Evolutionary conservation across 106 monocot species (phyloP).

Genomic region (Dendrobium nobile): DNA sequence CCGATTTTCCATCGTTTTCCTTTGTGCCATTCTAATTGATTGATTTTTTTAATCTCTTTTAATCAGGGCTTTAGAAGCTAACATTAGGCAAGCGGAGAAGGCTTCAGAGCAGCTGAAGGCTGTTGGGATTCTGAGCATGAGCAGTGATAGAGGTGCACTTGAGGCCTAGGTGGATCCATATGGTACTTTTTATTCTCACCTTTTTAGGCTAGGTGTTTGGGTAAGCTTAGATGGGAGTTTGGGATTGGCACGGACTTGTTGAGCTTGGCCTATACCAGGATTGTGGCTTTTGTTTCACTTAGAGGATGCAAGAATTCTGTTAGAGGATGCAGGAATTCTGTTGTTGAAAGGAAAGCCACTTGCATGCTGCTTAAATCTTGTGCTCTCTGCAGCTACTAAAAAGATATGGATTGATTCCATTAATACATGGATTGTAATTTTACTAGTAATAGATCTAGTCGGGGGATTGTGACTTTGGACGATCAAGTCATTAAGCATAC

Average conservation of each 20-base stretch:
- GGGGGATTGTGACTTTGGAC: too few relatives aligned
- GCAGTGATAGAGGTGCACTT: conserved; percentile 22
- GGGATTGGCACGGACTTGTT: too few relatives aligned
- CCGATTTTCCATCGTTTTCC: not conserved
- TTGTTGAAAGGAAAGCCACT: not conserved
- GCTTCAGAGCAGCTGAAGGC: conserved; percentile 59
- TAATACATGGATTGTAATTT: too few relatives aligned
- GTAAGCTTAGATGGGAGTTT: not conserved
- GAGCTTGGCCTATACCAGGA: not conserved
- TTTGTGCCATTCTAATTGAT: not conserved
- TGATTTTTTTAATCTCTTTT: not conserved
- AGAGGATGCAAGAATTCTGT: not conserved
- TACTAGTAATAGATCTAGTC: too few relatives aligned
- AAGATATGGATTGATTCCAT: not conserved
- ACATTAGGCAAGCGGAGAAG: conserved; percentile 46
- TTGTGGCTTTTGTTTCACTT: not conserved
- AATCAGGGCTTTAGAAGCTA: conserved; percentile 29
- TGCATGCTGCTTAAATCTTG: not conserved
- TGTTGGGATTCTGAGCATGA: conserved; percentile 50
- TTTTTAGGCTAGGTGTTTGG: not conserved
- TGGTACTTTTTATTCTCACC: conserved; percentile 9
- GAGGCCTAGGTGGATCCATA: conserved; percentile 13
- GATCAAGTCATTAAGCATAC: too few relatives aligned
- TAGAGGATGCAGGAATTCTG: not conserved
- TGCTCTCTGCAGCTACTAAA: not conserved